Base-by-base conservation (phyloP, 768 basidiomycete species). In the Kockovaella imperatae region DNA sequence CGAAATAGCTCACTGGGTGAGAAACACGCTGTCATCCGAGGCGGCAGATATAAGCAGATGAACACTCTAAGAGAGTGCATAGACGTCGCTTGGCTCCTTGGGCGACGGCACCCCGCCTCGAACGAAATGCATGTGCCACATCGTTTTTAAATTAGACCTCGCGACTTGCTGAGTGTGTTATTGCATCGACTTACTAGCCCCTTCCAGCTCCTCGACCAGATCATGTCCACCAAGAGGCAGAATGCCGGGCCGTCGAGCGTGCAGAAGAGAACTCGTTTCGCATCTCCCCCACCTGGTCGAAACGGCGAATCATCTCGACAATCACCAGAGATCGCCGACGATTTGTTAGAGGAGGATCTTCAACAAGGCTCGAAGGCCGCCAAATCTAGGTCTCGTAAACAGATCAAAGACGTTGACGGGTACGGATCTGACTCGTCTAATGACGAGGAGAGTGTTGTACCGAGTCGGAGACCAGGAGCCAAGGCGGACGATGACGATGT, bases 371-470 rank as follows among this genome's bases (percentile, higher is more conserved):
- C 53, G 15, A 48, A 54, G 20, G 13, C 31, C 18, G 42, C 78
- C 10, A 75, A 75, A 20, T 75, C 74, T 50, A 79, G 48, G 2
- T 45, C 83, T 15, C 83, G 80, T 66, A 82, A 86, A 18, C 79
- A 80, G 38, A 80, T 95, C 50, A 85, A 83, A 64, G 69, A 62
- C 51, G 83, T 78, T 15, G 87, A 87, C 45, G 82, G 91, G 14
- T 96, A 95, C 68, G 88, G 91, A 11, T 88, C 87, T 1, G 90
- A 95, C 72, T 91, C 89, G 2, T 89, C 81, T 48, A 87, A 93
- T 64, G 90, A 95, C 53, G 89, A 86, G 2, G 89, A 95, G 69
- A 84, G 87, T n/a, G 87, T 91, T 30, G 90, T 90, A 7, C 73
- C 72, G n/a, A 86, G 84, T 64, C 78, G 90, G 50, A 78, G 80